Percentiles rank a stretch among this genome's conserved stretches.
Conservation (phyloP, 2,329 filamentous ascomycete genomes). For the Knufia fluminis region DNA sequence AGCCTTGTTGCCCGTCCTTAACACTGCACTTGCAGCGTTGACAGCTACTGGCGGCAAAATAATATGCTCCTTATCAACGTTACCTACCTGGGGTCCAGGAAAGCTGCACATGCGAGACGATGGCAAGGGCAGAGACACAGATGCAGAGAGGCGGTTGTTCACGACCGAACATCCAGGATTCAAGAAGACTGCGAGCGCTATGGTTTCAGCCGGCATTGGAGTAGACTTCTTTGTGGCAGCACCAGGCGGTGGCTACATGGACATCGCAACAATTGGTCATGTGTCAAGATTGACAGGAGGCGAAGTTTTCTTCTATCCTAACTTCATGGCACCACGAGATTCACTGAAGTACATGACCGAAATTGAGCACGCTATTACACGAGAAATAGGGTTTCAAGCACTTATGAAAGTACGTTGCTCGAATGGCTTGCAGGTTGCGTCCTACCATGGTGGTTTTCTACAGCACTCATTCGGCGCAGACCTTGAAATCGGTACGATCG, state of each 20-base stretch:
- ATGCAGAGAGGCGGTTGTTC: conserved; percentile 85
- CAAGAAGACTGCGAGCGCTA: conserved; percentile 76
- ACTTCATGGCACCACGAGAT: conserved; percentile 83
- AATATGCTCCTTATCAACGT: conserved; percentile 72
- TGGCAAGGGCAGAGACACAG: conserved; percentile 72
- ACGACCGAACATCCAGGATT: conserved; percentile 82
- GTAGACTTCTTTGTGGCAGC: conserved; percentile 92
- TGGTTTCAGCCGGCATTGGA: conserved; percentile 79
- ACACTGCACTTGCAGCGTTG: conserved; percentile 73
- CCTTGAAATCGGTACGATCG: conserved; percentile 83
- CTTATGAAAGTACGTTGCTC: conserved; percentile 98
- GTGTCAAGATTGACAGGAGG: conserved; percentile 83
- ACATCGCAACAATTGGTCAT: conserved; percentile 86
- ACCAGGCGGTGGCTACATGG: conserved; percentile 80
- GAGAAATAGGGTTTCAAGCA: conserved; percentile 90
- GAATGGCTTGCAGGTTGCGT: conserved; percentile 83
- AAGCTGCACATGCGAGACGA: conserved; percentile 79
- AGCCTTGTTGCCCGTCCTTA: conserved; percentile 72
- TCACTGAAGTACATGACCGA: conserved; percentile 74
- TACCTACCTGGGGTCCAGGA: conserved; percentile 87
- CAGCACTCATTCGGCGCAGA: conserved; percentile 94
- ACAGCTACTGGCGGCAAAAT: conserved; percentile 86
- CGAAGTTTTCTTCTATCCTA: conserved; percentile 93
- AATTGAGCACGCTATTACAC: conserved; percentile 72
- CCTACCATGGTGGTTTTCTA: conserved; percentile 94